Percentiles rank a stretch among this genome's conserved stretches.
phyloP scores from a whole-genome alignment of 2,329 filamentous ascomycete genomes.

The Amesomyces nigricolor region DNA sequence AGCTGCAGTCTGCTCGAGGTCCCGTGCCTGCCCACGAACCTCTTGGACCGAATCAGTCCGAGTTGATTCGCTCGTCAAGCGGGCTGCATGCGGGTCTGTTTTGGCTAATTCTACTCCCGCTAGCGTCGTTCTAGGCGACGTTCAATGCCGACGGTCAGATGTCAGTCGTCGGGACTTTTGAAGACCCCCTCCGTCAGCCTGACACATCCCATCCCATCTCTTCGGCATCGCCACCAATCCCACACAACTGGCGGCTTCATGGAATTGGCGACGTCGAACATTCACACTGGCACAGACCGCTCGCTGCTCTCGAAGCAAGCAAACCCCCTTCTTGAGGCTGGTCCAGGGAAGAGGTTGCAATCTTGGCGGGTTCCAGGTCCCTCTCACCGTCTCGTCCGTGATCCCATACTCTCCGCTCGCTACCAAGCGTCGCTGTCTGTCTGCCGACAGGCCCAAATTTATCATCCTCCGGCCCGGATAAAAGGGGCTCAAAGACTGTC shows the following conservation, averaged over 20 bases:
- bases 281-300: constrained; percentile 1
- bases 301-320: constrained; percentile 4
- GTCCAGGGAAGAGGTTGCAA: neutral
- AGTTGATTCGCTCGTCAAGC: constrained; percentile 11
- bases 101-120: constrained; percentile 18
- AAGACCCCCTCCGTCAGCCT: too few species aligned
- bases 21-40: constrained; percentile 12
- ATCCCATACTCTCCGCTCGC: neutral
- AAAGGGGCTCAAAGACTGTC: too few species aligned
- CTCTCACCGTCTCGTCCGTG: neutral
- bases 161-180: constrained; percentile 15
- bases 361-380: constrained; percentile 4
- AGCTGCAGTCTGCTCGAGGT: constrained; percentile 16
- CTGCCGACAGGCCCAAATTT: too few species aligned
- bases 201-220: too few species aligned
- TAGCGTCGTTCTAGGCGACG: neutral
- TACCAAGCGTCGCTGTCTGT: too few species aligned
- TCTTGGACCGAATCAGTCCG: neutral
- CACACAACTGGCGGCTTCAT: too few species aligned
- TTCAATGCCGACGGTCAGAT: constrained; percentile 13
- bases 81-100: constrained; percentile 10
- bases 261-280: too few species aligned
- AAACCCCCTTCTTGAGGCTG: neutral
- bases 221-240: neutral
- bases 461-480: too few species aligned